Evolutionary conservation across 495 filamentous ascomycete genomes (phyloP).

Genomic region (Amniculicola lignicola): DNA sequence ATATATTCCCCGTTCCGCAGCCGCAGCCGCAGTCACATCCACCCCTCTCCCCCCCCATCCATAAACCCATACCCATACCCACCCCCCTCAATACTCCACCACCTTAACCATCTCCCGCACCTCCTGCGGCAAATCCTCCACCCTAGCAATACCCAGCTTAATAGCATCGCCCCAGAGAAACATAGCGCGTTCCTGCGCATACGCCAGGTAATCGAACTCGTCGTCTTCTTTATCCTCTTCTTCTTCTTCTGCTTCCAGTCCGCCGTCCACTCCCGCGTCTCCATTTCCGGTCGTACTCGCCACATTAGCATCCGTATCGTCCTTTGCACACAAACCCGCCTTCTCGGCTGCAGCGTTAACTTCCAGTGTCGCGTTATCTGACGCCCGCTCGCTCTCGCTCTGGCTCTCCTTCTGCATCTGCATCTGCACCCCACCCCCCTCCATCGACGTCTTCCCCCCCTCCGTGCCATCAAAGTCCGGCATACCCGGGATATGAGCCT

Average conservation of each 20-base stretch:
- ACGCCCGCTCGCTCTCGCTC: not conserved
- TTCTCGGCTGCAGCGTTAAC: constrained; percentile 14
- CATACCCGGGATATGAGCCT: constrained; percentile 76
- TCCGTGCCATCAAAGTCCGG: constrained; percentile 33
- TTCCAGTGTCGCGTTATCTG: constrained; percentile 23
- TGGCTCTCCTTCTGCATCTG: constrained; percentile 2
- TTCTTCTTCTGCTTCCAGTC: not conserved
- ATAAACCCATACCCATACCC: no score
- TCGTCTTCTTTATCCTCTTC: constrained; percentile 52
- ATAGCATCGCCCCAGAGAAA: constrained; percentile 93
- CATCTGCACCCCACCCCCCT: constrained; percentile 6
- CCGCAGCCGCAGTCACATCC: no score
- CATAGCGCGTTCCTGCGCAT: constrained; percentile 84
- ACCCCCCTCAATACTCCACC: constrained; percentile 33
- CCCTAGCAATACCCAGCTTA: constrained; percentile 62
- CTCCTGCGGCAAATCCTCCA: constrained; percentile 67
- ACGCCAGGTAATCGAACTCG: constrained; percentile 88
- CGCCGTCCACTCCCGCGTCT: no score
- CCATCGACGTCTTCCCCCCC: no score
- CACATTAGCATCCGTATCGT: not conserved
- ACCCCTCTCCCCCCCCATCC: no score
- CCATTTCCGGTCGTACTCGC: not conserved
- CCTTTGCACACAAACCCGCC: constrained; percentile 3
- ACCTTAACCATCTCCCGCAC: constrained; percentile 22
- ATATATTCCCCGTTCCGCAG: no score